A percentile compares a stretch with the other conserved stretches of the same genome.
Evolutionary conservation across 805 yeast genomes (phyloP).

Genomic region (Nakazawaea laoshanensis): DNA sequence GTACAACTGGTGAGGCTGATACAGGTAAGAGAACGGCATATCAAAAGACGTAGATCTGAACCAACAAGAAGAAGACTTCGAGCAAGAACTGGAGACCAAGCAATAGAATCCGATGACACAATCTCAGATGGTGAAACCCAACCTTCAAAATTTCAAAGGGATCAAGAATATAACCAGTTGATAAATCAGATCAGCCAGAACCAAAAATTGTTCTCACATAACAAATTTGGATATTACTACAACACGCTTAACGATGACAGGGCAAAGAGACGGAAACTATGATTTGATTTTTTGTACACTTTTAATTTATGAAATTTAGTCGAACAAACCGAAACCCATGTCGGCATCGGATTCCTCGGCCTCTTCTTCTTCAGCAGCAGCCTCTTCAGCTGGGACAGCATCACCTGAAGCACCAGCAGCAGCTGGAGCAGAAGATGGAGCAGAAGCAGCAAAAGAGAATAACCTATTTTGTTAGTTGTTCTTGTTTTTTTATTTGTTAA

Average conservation of each 20-base stretch:
- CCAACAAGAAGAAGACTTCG: not conserved
- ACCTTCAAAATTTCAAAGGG: constrained; percentile 1
- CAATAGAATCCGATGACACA: constrained; percentile 4
- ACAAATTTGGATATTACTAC: constrained; percentile 10
- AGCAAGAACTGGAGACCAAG: not conserved
- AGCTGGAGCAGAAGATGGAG: constrained; percentile 61
- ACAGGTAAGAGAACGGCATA: constrained; percentile 2
- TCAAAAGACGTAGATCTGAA: not conserved
- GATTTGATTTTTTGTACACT: constrained; percentile 12
- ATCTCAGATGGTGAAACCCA: constrained; percentile 9
- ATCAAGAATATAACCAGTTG: constrained; percentile 7
- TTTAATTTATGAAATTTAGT: no score
- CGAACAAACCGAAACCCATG: constrained; percentile 95
- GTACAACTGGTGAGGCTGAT: constrained; percentile 3
- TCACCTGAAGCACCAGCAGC: constrained; percentile 55
- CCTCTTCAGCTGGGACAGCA: constrained; percentile 59
- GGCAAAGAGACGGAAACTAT: not conserved
- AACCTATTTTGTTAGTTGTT: constrained; percentile 14
- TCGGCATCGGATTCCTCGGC: constrained; percentile 62
- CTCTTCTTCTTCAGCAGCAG: constrained; percentile 44
- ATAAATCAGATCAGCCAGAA: constrained; percentile 6
- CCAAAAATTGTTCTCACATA: constrained; percentile 7
- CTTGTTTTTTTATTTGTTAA: constrained; percentile 38
- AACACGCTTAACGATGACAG: constrained; percentile 9
- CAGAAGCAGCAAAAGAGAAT: constrained; percentile 57